phyloP scores from a whole-genome alignment of 441 rosid genomes.

The Brassica balearica region DNA sequence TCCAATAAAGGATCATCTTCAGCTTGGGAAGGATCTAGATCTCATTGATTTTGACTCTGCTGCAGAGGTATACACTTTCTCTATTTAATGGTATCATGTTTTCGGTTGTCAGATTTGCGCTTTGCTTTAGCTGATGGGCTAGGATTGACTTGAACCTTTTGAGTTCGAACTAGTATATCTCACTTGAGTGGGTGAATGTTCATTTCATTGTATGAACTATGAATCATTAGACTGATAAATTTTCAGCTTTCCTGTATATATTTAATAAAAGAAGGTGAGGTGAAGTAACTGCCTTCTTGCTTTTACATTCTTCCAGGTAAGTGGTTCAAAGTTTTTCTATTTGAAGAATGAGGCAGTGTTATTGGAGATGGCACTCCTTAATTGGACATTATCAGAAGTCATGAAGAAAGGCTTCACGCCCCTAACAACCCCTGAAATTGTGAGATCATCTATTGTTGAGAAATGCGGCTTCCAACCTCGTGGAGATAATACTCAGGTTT shows the following conservation, averaged over 20 bases:
- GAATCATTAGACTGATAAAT: no score
- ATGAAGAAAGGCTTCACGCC: slow-evolving; percentile 84
- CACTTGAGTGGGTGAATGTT: no score
- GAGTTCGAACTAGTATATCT: no score
- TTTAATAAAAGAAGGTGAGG: no score
- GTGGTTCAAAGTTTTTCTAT: slow-evolving; percentile 96
- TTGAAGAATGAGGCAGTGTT: slow-evolving; percentile 93
- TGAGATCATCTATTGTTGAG: slow-evolving; percentile 88
- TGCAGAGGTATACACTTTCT: slow-evolving; percentile 74
- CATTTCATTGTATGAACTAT: no score
- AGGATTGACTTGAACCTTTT: no score
- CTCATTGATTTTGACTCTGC: slow-evolving; percentile 60
- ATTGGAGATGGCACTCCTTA: slow-evolving; percentile 89
- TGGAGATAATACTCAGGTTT: slow-evolving; percentile 95
- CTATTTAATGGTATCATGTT: background rate
- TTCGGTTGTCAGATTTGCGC: no score
- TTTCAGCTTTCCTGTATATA: no score
- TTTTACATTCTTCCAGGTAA: slow-evolving; percentile 59
- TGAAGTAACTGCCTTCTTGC: slow-evolving; percentile 13
- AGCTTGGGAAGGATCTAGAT: slow-evolving; percentile 88
- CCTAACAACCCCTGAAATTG: slow-evolving; percentile 86
- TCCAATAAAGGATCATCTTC: slow-evolving; percentile 85
- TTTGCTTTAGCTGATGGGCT: no score
- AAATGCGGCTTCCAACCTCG: slow-evolving; percentile 99
- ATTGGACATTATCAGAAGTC: slow-evolving; percentile 89